Base-by-base conservation (phyloP, 257 asterid species). In the Ocimum tenuiflorum region DNA sequence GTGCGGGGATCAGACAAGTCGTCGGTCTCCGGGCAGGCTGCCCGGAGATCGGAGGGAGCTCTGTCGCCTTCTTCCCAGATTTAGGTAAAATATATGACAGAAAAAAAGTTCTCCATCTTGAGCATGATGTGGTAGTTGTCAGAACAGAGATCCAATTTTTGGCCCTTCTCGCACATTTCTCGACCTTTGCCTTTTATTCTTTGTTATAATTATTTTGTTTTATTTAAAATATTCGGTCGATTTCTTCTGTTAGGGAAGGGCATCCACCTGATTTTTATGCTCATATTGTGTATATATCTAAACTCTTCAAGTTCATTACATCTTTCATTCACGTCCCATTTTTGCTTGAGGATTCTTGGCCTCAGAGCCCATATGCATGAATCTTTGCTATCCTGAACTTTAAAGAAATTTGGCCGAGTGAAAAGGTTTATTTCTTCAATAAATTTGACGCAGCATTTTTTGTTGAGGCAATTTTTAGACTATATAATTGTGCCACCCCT, bases 1-100 rank as follows among this genome's bases (percentile, higher is more conserved):
- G 91, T 92, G 33, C 83, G 99, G 0, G 95, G 95, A 51, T 92
- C 96, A 1, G 97, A 88, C 73, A 87, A 86, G 79, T 74, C 95
- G 11, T 80, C 97, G 27, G 86, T 87, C 68, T 77, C 84, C 0
- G 88, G 91, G 58, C 95, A 80, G 78, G 78, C 83, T 42, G 84
- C 85, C n/a, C 79, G 83, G 10, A 80, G 87, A 75, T 85, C 90
- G 7, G 95, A 86, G 68, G 95, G 98, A 71, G 85, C 78, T 7
- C 63, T 79, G 50, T 89, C 91, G 1, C 96, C 91, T n/a, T 85
- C 96, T 42, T 84, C 95, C 27, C 89, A 83, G 71, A 65, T 84
- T 61, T 91, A 83, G 87, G 66, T 45, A 51, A 72, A 24, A 48
- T 24, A 49, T 65, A 43, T 41, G 15, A 54, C 41, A 43, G 42